Evolutionary conservation across 2,329 filamentous ascomycete species (phyloP), one percentile per base, ranked within the genome.

Genomic region (Ascochyta viciae-villosae): DNA sequence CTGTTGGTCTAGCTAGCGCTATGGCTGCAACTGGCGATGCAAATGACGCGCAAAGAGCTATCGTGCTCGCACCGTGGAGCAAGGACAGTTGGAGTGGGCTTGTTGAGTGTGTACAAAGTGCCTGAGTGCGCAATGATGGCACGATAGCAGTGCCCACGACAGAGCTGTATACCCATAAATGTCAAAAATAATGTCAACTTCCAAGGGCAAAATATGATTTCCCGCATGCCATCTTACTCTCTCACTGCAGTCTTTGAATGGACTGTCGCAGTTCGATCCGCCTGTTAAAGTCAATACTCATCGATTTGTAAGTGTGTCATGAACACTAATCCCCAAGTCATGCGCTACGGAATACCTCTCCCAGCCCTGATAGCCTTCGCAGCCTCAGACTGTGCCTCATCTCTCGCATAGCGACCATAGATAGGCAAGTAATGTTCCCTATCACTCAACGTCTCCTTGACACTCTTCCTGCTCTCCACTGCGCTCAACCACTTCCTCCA

Each of bases 21-120:
- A 92, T 90, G 79, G 85, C 89, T 1, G 88, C 89, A 0, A 92
- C 89, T 0, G 88, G 89, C 1, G 85, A 80, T 55, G 82, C 86
- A 3, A 85, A 83, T 3, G 90, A 96, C 81, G 89, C 90, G 22
- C 89, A 96, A 75, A 85, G 84, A 61, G 89, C 89, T 6, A 84
- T 92, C 41, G 84, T 95, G 75, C 75, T 96, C 64, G 91, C 93
- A 34, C 95, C 95, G 6, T 98, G 94, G 93, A 81, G 78, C 54
- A 74, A 63, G 39, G 78, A 78, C 22, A 88, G 87, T 0, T 95
- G 91, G 91, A 78, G 80, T 53, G 82, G 81, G 2, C 69, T 91
- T 65, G 76, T 33, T 10, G 69, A 74, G 45, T 72, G 61, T 58
- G 50, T 71, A 39, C 40, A 51, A 66, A 65, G 12, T 24, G 42